phyloP scores from a whole-genome alignment of 164 flowering plant species.

The Chimonanthus salicifolius region DNA sequence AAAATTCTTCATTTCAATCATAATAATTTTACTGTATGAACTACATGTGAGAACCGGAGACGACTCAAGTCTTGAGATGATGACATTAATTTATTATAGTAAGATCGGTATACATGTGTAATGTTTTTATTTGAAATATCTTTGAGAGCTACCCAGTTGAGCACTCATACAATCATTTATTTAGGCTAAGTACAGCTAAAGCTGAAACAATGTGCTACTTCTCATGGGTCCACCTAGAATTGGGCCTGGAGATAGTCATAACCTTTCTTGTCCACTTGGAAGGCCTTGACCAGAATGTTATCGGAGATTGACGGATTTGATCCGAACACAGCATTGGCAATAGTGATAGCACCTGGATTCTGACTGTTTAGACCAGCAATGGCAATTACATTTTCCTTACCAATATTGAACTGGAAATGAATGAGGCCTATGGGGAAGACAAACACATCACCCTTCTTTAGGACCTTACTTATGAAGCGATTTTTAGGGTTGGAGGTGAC shows the following conservation, averaged over 20 bases:
- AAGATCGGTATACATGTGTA: too few species aligned
- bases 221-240: neutral
- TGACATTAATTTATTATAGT: too few species aligned
- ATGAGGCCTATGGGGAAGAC: neutral
- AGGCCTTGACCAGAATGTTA: neutral
- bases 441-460: neutral
- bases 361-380: neutral
- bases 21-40: too few species aligned
- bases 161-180: too few species aligned
- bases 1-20: too few species aligned
- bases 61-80: too few species aligned
- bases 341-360: neutral
- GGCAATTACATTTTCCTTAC: neutral
- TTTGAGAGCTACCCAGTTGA: too few species aligned
- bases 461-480: neutral
- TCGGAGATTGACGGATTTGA: neutral
- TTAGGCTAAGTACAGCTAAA: too few species aligned
- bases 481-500: neutral
- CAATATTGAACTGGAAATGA: neutral
- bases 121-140: too few species aligned
- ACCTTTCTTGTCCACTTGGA: neutral
- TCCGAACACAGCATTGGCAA: neutral
- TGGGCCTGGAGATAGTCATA: neutral
- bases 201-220: too few species aligned
- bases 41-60: too few species aligned